Evolutionary conservation across 2,329 filamentous ascomycete species (phyloP).

Genomic region (Tolypocladium capitatum): DNA sequence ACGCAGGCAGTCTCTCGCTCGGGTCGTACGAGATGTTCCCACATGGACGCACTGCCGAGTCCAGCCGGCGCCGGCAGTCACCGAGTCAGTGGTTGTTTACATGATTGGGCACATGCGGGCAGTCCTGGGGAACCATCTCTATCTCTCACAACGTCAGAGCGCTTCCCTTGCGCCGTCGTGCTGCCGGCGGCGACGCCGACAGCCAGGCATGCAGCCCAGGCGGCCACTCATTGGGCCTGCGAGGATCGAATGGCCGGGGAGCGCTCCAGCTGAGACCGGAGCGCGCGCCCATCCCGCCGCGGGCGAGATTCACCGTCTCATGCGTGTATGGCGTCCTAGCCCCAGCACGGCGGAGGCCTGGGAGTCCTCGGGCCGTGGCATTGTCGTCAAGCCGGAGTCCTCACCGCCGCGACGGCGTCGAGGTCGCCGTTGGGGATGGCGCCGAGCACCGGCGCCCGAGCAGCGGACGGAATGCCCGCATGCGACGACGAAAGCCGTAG

Average conservation of each 20-base stretch:
- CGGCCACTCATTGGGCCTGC: neutral
- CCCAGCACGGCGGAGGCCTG: neutral
- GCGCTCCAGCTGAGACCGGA: slow-evolving; percentile 11
- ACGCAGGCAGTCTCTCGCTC: neutral
- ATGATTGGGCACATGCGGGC: neutral
- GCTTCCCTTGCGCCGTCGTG: neutral
- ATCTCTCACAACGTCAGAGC: neutral
- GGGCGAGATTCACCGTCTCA: neutral
- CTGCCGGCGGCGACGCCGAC: neutral
- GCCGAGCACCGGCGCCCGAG: too few species aligned
- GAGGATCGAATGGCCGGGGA: slow-evolving; percentile 1
- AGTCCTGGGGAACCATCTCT: neutral
- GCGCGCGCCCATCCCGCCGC: neutral
- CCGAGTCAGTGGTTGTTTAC: neutral
- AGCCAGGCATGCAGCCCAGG: neutral
- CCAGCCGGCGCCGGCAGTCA: neutral
- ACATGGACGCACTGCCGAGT: neutral
- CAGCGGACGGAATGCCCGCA: too few species aligned
- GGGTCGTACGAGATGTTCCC: neutral
- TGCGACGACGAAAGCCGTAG: too few species aligned
- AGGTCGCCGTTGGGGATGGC: neutral
- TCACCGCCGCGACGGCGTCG: neutral
- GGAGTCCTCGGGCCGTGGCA: neutral
- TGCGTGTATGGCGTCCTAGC: too few species aligned
- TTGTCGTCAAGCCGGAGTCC: neutral